A percentile compares a stretch with the other conserved stretches of the same genome.
phyloP scores from a whole-genome alignment of 2,329 filamentous ascomycete species.

The Amylocarpus encephaloides region DNA sequence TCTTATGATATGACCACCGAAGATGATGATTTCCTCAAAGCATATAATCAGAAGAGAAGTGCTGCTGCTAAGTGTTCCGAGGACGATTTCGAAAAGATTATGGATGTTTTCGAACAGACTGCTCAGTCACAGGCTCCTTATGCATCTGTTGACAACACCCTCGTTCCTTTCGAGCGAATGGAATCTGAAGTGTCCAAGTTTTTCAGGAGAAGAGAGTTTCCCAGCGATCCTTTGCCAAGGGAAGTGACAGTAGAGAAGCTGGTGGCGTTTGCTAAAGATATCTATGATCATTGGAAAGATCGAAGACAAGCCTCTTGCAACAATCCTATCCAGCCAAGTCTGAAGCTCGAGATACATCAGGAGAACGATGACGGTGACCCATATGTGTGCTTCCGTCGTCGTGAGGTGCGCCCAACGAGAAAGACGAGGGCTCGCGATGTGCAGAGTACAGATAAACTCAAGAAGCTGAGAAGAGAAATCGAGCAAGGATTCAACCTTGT shows the following conservation, averaged over 20 bases:
- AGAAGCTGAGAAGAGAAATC: constrained; percentile 81
- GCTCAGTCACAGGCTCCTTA: constrained; percentile 79
- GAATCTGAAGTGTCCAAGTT: constrained; percentile 39
- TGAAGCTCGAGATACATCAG: constrained; percentile 92
- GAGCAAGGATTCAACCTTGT: constrained; percentile 83
- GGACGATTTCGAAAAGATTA: constrained; percentile 87
- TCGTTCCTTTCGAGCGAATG: constrained; percentile 72
- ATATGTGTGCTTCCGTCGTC: constrained; percentile 94
- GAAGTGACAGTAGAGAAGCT: constrained; percentile 45
- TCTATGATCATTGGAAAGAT: constrained; percentile 86
- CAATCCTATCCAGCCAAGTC: constrained; percentile 63
- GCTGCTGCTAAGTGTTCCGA: constrained; percentile 65
- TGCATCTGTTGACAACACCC: constrained; percentile 81
- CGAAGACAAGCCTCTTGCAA: constrained; percentile 62
- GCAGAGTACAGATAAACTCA: constrained; percentile 90
- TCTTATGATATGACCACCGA: constrained; percentile 93
- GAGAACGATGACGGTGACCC: constrained; percentile 95
- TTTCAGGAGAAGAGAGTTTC: background rate
- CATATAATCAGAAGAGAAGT: constrained; percentile 72
- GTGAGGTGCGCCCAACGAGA: constrained; percentile 87
- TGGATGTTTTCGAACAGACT: constrained; percentile 91
- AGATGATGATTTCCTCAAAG: constrained; percentile 77
- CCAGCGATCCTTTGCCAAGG: constrained; percentile 45
- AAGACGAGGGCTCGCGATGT: constrained; percentile 93
- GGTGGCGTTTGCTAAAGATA: constrained; percentile 57